A percentile compares a stretch with the other conserved stretches of the same genome.
These are phyloP conservation scores for Kwoniella heveanensis DNA, from an alignment of 768 basidiomycete species.

Conservation along the genomic window DNA sequence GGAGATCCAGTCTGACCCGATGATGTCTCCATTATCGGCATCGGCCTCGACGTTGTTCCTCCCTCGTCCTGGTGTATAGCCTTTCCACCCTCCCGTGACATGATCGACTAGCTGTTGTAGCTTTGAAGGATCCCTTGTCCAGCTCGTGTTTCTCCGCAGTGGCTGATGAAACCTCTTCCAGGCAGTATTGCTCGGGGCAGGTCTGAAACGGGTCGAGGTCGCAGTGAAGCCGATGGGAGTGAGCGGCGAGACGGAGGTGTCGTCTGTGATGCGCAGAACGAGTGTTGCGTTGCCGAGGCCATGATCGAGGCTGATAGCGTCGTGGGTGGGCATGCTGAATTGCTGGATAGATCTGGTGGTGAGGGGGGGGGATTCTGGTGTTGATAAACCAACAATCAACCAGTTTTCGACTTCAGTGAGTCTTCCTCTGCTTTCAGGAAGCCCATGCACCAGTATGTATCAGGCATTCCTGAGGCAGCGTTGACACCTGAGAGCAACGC, in stretches of 20 bases:
- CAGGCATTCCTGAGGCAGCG: too few relatives aligned
- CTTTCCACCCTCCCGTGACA: conserved; percentile 13
- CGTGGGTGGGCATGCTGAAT: background rate
- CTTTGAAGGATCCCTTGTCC: background rate
- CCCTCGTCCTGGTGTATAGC: too few relatives aligned
- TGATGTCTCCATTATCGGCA: background rate
- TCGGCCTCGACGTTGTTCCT: background rate
- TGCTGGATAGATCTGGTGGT: too few relatives aligned
- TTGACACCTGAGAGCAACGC: too few relatives aligned
- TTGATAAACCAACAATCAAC: background rate
- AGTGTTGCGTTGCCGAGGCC: background rate
- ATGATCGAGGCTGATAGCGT: background rate
- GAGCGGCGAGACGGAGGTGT: background rate
- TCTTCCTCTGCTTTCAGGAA: too few relatives aligned
- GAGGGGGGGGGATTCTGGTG: background rate
- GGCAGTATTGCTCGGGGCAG: background rate
- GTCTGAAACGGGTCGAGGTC: background rate
- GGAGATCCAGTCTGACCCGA: conserved; percentile 17
- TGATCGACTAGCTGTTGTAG: conserved; percentile 1
- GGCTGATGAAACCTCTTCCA: conserved; percentile 4
- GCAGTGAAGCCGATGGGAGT: conserved; percentile 11
- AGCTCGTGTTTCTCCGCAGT: background rate
- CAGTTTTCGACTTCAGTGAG: too few relatives aligned
- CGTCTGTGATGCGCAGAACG: conserved; percentile 5
- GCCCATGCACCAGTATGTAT: too few relatives aligned